Conservation (phyloP, 2,329 filamentous ascomycete species). For the Penicillium sp. region DNA sequence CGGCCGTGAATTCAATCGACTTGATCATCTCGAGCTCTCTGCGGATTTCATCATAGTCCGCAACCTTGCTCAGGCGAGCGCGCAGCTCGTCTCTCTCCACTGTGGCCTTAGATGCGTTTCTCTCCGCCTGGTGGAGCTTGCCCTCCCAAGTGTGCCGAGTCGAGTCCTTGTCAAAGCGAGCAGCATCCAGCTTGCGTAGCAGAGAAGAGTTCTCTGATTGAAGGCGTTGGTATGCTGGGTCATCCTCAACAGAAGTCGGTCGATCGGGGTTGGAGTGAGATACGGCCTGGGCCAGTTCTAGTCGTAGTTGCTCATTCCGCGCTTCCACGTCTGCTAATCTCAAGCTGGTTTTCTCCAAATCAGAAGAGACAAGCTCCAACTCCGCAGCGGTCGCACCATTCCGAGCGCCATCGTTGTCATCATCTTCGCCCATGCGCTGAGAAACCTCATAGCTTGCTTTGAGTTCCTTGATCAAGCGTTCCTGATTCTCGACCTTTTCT, state of each 20-base stretch:
- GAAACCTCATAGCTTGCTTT: conserved; percentile 98
- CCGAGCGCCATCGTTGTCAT: conserved; percentile 60
- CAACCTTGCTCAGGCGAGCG: conserved; percentile 80
- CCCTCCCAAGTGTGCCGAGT: conserved; percentile 74
- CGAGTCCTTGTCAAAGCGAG: conserved; percentile 78
- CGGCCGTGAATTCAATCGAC: conserved; percentile 94
- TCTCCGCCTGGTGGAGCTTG: conserved; percentile 74
- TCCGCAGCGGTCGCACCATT: conserved; percentile 80
- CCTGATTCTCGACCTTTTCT: conserved; percentile 92
- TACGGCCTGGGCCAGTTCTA: conserved; percentile 87
- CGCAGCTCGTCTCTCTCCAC: conserved; percentile 79
- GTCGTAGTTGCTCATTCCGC: conserved; percentile 85
- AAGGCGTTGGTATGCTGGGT: conserved; percentile 82
- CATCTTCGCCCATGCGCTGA: conserved; percentile 76
- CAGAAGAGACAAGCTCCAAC: conserved; percentile 87
- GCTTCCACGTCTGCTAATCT: conserved; percentile 88
- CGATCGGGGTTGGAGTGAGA: conserved; percentile 65
- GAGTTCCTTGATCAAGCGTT: conserved; percentile 85
- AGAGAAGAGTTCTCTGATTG: conserved; percentile 92
- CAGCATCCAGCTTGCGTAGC: conserved; percentile 80
- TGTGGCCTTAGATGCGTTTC: conserved; percentile 71
- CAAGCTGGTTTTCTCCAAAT: conserved; percentile 84
- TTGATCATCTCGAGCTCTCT: conserved; percentile 95
- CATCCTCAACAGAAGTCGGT: conserved; percentile 72
- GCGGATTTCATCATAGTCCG: conserved; percentile 94